phyloP scores from a whole-genome alignment of 805 yeast species.

The Saccharomyces paradoxus region DNA sequence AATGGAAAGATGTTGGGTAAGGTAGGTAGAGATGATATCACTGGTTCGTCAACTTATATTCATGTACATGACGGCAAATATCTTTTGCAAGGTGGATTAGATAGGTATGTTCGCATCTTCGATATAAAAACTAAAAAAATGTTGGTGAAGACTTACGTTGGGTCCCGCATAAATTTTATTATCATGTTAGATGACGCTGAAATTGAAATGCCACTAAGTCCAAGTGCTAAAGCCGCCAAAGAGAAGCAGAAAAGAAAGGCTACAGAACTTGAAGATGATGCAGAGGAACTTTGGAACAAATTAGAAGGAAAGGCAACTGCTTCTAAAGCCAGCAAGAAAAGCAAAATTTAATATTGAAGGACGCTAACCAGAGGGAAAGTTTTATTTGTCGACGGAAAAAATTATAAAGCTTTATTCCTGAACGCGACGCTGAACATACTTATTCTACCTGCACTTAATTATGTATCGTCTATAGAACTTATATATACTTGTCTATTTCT shows the following conservation, averaged over 20 bases:
- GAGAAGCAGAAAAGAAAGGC: constrained; percentile 35
- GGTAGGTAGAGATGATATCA: constrained; percentile 70
- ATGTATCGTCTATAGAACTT: neutral
- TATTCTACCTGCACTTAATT: neutral
- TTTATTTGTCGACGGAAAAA: neutral
- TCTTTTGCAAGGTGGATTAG: constrained; percentile 75
- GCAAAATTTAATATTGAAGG: neutral
- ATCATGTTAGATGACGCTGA: constrained; percentile 29
- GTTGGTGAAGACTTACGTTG: constrained; percentile 62
- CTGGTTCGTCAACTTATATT: constrained; percentile 36
- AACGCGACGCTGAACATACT: neutral
- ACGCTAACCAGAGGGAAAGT: neutral
- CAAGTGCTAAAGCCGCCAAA: constrained; percentile 11
- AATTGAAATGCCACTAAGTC: constrained; percentile 29
- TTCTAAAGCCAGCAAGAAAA: neutral
- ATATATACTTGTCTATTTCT: neutral
- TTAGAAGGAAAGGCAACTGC: constrained; percentile 11
- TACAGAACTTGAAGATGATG: constrained; percentile 29
- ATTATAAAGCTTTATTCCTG: neutral
- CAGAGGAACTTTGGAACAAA: constrained; percentile 30
- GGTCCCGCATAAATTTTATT: constrained; percentile 47
- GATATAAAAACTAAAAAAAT: constrained; percentile 51
- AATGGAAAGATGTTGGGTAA: constrained; percentile 56
- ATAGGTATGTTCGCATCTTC: constrained; percentile 75
- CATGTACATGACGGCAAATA: constrained; percentile 33